Base-by-base conservation (phyloP, 2,329 filamentous ascomycete species). In the Cladophialophora yegresii region DNA sequence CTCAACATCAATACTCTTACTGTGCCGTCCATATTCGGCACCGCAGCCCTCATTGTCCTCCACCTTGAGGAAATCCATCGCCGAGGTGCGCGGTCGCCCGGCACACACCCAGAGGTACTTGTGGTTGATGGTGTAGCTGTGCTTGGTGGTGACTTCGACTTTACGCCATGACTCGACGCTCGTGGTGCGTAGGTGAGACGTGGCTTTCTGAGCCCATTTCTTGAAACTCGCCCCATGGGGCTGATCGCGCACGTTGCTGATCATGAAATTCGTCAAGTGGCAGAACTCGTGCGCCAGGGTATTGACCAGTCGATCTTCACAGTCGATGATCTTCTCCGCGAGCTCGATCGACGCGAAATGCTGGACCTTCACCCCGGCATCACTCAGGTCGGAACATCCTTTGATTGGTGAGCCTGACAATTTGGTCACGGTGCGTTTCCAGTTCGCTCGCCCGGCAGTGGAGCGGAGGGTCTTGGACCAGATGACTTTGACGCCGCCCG, bases 201-300 rank as follows among this genome's bases (percentile, higher is more conserved):
- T 76, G 67, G 77, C 80, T 59, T 75, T 76, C 8, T 66, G 67
- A 0, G 77, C 79, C 85, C 92, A 96, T 0, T 77, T 74, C 76
- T 96, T 93, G 83, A 97, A 97, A 71, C 91, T 89, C 12, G 85
- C 83, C 23, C 93, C 93, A 74, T 97, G 93, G 0, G 92, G 91
- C 66, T 90, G 88, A 62, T 87, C 87, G 50, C 85, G 88, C 40
- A 93, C 80, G 40, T 88, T 86, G 55, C 84, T 88, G 67, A 98
- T 81, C 87, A 98, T 96, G 76, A 93, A 97, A 72, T 92, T 96
- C 50, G 91, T 89, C 1, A 98, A 80, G 74, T 99, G 95, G 76
- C 95, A 98, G 79, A 95, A 98, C 72, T 99, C 95, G 75, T 99
- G 95, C 0, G 93, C 92, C n/a, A 98, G 79, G 0, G 95, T 92